Conservation (phyloP, 1,284 basidiomycete species). For the Sparassis latifolia region DNA sequence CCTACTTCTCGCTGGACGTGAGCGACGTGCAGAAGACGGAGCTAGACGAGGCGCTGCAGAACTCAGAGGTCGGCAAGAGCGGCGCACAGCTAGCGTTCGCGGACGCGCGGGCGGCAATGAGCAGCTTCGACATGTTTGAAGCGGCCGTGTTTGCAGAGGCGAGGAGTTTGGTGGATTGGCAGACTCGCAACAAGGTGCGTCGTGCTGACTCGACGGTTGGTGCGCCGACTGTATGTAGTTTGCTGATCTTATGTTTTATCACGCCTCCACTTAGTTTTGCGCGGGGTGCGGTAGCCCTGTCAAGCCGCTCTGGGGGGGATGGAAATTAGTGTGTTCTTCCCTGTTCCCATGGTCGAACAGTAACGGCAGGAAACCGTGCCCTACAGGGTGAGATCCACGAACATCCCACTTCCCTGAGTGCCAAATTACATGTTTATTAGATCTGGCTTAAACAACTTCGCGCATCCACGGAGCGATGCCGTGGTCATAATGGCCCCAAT, state of each 20-base stretch:
- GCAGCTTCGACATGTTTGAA: slow-evolving; percentile 46
- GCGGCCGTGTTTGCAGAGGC: slow-evolving; percentile 74
- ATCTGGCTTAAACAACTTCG: slow-evolving; percentile 81
- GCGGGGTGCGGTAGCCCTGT: slow-evolving; percentile 78
- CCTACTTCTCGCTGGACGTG: slow-evolving; percentile 79
- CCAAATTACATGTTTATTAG: slow-evolving; percentile 29
- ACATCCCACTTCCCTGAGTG: not conserved
- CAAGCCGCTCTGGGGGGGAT: slow-evolving; percentile 92
- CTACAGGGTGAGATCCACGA: slow-evolving; percentile 43
- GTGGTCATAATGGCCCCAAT: slow-evolving; percentile 93
- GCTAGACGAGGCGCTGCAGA: slow-evolving; percentile 40
- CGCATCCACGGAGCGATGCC: slow-evolving; percentile 83
- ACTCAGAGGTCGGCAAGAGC: slow-evolving; percentile 29
- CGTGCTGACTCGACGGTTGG: not conserved
- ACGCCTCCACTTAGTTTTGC: slow-evolving; percentile 59
- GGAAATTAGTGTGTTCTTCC: slow-evolving; percentile 84
- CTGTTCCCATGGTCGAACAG: slow-evolving; percentile 68
- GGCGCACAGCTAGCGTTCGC: slow-evolving; percentile 49
- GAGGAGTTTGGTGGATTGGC: slow-evolving; percentile 86
- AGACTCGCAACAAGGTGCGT: slow-evolving; percentile 71
- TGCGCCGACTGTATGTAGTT: too few species aligned
- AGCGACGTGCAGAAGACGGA: slow-evolving; percentile 40
- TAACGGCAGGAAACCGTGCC: slow-evolving; percentile 55
- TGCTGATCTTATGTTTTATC: not conserved
- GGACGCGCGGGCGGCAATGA: slow-evolving; percentile 62